Evolutionary conservation across 176 grass and related monocot species (phyloP), one percentile per base, ranked within the genome.

Genomic region (Triticum timopheevii): DNA sequence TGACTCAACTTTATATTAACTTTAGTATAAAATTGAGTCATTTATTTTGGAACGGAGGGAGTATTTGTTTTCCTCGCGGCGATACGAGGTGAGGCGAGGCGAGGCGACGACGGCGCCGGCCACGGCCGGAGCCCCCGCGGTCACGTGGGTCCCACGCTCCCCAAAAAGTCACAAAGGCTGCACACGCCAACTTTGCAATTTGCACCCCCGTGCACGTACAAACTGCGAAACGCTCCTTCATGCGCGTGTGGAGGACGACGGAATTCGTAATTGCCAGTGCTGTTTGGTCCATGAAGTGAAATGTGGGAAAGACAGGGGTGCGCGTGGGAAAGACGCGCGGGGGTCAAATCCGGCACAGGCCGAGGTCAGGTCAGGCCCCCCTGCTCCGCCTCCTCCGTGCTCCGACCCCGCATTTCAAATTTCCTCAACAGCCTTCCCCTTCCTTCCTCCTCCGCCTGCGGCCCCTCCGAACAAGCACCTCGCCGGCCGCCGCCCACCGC

Each of bases 331-430:
- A 10, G 0, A 0, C 3, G 56, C 7, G 13, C 52, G n/a, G 34
- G 20, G 88, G 92, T 50, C 78, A 97, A 90, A 92, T 92, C 79
- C 15, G 77, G 75, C 85, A 67, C 68, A 80, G 49, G 69, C 40
- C 69, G 30, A 19, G 22, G 12, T 13, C 24, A 13, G 63, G 70
- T 40, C 72, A 73, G 71, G 3, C 13, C 49, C 42, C 13, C 13
- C 13, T 42, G 9, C 40, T 13, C 42, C 66, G 4, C 17, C 64
- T 12, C 31, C 34, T 39, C 88, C 83, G 73, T 58, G 20, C 20
- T 52, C 73, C 42, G 94, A 89, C 76, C 85, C 88, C 90, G 92
- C 92, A 88, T 94, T 93, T 97, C 95, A 97, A 97, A 97, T 97
- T 97, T 87, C 85, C 62, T 83, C 71, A 17, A 24, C 23, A 59